Evolutionary conservation across 2,329 filamentous ascomycete genomes (phyloP).

Genomic region (Biscogniauxia mediterranea): DNA sequence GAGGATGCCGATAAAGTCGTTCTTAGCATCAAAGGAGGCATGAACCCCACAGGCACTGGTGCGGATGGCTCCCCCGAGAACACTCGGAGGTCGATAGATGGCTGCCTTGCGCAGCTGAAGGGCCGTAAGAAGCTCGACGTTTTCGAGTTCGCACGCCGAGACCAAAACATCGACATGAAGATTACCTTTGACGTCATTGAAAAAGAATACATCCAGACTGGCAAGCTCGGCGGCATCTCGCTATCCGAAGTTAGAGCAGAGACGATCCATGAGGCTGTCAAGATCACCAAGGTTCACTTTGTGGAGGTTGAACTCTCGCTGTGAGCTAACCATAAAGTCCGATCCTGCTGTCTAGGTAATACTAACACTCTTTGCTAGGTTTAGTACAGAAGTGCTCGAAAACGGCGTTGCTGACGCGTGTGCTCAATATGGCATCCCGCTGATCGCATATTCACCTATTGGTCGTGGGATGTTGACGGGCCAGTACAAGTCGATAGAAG

Average conservation of each 20-base stretch:
- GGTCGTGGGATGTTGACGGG: conserved; percentile 58
- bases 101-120: conserved; percentile 40
- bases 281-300: conserved; percentile 34
- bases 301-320: conserved; percentile 40
- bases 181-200: conserved; percentile 34
- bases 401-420: conserved; percentile 45
- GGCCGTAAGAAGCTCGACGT: conserved; percentile 52
- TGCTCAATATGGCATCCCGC: conserved; percentile 62
- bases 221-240: conserved; percentile 40
- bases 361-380: conserved; percentile 19
- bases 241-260: conserved; percentile 40
- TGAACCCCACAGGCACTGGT: conserved; percentile 29
- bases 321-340: conserved; percentile 16
- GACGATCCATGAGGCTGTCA: conserved; percentile 38
- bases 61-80: conserved; percentile 48
- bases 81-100: conserved; percentile 50
- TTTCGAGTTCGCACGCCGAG: conserved; percentile 52
- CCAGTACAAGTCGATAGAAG: conserved; percentile 47
- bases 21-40: conserved; percentile 56
- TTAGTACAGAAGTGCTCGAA: conserved; percentile 25
- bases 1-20: conserved; percentile 56
- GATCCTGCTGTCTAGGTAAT: background rate
- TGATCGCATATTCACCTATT: conserved; percentile 72
- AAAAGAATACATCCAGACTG: conserved; percentile 38
- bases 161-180: conserved; percentile 39